phyloP scores from a whole-genome alignment of 2,329 filamentous ascomycete genomes.

The Fusarium sp. region DNA sequence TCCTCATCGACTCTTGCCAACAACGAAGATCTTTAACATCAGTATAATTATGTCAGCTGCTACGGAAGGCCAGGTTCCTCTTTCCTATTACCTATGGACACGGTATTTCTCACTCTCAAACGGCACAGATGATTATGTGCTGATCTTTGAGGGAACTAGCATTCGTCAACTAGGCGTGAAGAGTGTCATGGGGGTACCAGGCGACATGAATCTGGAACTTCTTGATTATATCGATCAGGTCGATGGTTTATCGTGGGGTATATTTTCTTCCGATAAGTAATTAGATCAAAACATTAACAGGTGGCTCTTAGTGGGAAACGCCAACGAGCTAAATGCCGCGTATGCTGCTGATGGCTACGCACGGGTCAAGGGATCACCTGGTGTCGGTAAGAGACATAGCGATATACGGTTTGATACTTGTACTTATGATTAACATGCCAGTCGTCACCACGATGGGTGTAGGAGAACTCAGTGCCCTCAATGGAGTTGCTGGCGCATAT shows the following conservation, averaged over 20 bases:
- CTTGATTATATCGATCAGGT: conserved; percentile 27
- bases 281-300: no score
- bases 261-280: no score
- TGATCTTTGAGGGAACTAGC: background rate
- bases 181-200: conserved; percentile 26
- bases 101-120: background rate
- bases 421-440: background rate
- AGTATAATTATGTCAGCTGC: background rate
- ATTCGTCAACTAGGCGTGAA: conserved; percentile 17
- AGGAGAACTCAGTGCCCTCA: conserved; percentile 24
- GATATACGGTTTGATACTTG: no score
- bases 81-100: conserved; percentile 21
- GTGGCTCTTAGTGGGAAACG: conserved; percentile 17
- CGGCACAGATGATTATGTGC: no score
- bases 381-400: conserved; percentile 6
- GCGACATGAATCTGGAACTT: conserved; percentile 31
- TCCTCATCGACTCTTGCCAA: no score
- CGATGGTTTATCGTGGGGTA: conserved; percentile 16
- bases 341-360: conserved; percentile 36
- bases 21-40: no score
- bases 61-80: conserved; percentile 1
- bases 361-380: conserved; percentile 21
- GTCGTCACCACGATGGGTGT: conserved; percentile 31
- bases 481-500: conserved; percentile 26
- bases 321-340: conserved; percentile 28